phyloP scores from a whole-genome alignment of 192 early-diverging fungal genomes.

The Diversispora eburnea region DNA sequence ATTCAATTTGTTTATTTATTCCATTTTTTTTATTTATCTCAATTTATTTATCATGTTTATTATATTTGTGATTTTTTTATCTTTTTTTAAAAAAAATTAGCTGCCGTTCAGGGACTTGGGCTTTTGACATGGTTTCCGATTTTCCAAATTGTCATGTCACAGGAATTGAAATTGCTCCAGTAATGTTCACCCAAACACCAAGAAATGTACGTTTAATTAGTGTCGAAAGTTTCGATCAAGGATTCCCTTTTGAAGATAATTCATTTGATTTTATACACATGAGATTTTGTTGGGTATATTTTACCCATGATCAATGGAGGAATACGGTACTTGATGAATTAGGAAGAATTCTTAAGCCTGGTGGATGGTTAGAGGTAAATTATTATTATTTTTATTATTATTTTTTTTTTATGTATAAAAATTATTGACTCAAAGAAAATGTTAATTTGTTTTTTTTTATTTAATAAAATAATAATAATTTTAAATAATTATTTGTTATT shows the following conservation, averaged over 20 bases:
- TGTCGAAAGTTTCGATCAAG: background rate
- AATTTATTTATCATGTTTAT: no score
- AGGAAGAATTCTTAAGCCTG: background rate
- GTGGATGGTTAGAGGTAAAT: conserved; percentile 2
- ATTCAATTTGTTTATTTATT: no score
- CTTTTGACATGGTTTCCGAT: conserved; percentile 1
- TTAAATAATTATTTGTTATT: no score
- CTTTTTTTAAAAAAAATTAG: conserved; percentile 1
- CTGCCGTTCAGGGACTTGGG: conserved; percentile 3
- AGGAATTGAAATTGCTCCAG: background rate
- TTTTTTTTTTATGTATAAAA: no score
- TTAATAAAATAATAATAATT: no score
- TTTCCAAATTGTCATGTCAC: background rate
- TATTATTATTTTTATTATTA: no score
- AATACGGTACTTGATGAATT: background rate
- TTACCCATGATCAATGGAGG: conserved; percentile 6
- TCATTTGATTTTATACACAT: conserved; percentile 15
- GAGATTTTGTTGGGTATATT: background rate
- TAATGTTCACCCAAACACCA: background rate
- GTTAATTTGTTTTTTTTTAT: no score
- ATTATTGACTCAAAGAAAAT: no score
- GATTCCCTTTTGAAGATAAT: conserved; percentile 7
- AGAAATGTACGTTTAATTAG: background rate
- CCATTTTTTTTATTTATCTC: no score
- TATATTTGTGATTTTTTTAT: background rate